These are phyloP conservation scores for Lactarius akahatsu DNA, from an alignment of 768 basidiomycete genomes.

Conservation along the genomic window DNA sequence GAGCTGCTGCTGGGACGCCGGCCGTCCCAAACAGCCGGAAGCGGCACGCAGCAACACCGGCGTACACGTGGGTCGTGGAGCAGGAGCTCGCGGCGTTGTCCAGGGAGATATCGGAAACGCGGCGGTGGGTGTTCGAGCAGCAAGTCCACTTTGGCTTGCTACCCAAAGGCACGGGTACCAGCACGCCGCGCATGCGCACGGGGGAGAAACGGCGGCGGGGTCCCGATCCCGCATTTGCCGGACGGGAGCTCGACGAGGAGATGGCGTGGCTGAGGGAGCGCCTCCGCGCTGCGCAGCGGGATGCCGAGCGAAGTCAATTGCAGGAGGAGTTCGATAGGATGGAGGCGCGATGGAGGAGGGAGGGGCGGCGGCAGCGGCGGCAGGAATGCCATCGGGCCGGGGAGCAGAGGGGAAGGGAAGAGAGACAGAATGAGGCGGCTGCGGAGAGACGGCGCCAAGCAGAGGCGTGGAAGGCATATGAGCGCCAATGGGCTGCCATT, in stretches of 20 bases:
- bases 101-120: conserved; percentile 50
- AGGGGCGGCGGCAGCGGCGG: conserved; percentile 45
- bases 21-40: conserved; percentile 8
- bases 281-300: conserved; percentile 18
- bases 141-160: conserved; percentile 37
- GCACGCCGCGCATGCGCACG: not conserved
- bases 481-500: conserved; percentile 61
- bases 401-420: conserved; percentile 43
- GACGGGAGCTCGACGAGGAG: conserved; percentile 16
- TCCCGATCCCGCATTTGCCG: not conserved
- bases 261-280: conserved; percentile 19
- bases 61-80: conserved; percentile 47
- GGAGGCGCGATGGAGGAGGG: conserved; percentile 48
- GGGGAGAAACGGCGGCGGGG: conserved; percentile 12
- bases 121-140: conserved; percentile 65
- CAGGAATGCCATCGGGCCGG: conserved; percentile 37
- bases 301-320: conserved; percentile 43
- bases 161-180: not conserved
- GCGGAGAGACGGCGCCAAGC: conserved; percentile 43
- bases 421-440: conserved; percentile 38
- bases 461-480: conserved; percentile 64
- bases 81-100: conserved; percentile 48
- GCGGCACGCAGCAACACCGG: conserved; percentile 35
- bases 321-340: conserved; percentile 57
- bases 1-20: conserved; percentile 13